phyloP scores from a whole-genome alignment of 106 monocot genomes.

The Allium fistulosum region DNA sequence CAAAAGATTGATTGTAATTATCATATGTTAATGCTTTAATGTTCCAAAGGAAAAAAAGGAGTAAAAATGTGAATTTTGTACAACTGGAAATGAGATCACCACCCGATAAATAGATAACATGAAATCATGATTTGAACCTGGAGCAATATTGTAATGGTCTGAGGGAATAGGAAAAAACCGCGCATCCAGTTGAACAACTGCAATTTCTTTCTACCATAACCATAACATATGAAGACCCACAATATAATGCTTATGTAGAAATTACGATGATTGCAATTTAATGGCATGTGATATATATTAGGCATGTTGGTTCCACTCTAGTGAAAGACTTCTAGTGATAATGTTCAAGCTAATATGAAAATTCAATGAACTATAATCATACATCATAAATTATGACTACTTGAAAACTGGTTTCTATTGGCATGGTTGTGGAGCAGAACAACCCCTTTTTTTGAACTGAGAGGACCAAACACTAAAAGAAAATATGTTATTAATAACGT shows the following conservation, averaged over 20 bases:
- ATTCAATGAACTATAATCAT: too few species aligned
- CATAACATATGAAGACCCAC: neutral
- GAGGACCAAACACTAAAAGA: constrained; percentile 80
- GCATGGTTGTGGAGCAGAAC: constrained; percentile 84
- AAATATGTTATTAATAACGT: too few species aligned
- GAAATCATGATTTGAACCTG: constrained; percentile 89
- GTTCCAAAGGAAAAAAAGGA: too few species aligned
- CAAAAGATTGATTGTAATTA: too few species aligned
- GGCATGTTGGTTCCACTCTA: neutral
- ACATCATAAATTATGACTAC: constrained; percentile 16
- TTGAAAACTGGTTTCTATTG: constrained; percentile 31
- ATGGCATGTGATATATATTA: neutral
- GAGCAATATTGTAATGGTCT: constrained; percentile 45
- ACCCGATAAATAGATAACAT: constrained; percentile 60
- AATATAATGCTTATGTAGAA: neutral
- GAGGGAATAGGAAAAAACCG: constrained; percentile 85
- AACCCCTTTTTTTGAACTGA: constrained; percentile 47
- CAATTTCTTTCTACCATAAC: constrained; percentile 27
- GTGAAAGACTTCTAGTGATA: too few species aligned
- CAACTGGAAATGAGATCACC: constrained; percentile 92
- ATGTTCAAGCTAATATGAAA: too few species aligned
- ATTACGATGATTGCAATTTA: neutral
- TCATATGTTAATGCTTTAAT: too few species aligned
- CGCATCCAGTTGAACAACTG: constrained; percentile 61
- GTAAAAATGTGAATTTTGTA: constrained; percentile 14